Base-by-base conservation (phyloP, 768 basidiomycete species). In the Tylopilus rubrobrunneus region DNA sequence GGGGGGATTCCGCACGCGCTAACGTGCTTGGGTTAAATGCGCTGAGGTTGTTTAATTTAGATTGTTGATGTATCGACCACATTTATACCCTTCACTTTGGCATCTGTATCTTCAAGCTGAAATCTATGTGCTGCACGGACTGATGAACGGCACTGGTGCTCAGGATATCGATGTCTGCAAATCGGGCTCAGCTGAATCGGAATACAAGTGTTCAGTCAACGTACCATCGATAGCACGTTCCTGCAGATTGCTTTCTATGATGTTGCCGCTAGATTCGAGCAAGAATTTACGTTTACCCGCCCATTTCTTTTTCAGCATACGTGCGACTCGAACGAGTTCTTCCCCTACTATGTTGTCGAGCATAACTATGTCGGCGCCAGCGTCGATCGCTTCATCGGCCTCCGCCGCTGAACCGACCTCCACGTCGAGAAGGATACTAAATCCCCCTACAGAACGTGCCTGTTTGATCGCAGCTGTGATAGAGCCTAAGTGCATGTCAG, bases 351-450 rank as follows among this genome's bases (percentile, higher is more conserved):
- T 87, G 70, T 97, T 96, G 65, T 98, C 94, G 23, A 97, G 82
- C 93, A 97, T 96, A 63, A 98, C 78, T 47, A 98, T 84, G 68
- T 98, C 92, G 25, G 92, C 94, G 4, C 97, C 97, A 7, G 95
- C 95, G 14, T 85, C 84, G 63, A 99, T 93, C n/a, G 97, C 97
- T 74, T 98, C 94, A 64, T 95, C 86, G 11, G 94, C 97, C 68
- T 97, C 95, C 19, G 77, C 86, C 71, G 92, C 87, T 7, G 87
- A 86, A 41, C 83, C 78, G 25, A 96, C 95, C 71, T 99, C 97
- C 29, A 98, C 93, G 57, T 98, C 96, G 41, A 99, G 83, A 27
- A 91, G 82, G 45, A 94, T 74, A 52, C 85, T 88, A 75, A 98
- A 98, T 10, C 96, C 96, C 15, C 92, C 92, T 19, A 94, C 93